Conservation (phyloP, 768 basidiomycete species). For the Tylopilus plumbeoviolaceoides region DNA sequence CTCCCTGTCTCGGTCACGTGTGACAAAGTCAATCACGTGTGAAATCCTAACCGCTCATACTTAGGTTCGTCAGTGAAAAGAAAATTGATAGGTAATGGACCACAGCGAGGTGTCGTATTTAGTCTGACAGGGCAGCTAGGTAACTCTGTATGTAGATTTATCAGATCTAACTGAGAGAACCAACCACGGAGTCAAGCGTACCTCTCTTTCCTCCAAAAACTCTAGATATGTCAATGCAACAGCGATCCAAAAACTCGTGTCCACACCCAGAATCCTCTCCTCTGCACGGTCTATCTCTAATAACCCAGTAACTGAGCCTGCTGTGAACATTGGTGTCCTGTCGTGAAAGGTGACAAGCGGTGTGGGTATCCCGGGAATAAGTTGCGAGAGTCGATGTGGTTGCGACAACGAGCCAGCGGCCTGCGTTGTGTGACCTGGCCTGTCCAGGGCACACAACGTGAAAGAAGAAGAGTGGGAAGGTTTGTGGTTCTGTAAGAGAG, state of each 20-base stretch:
- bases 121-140: slow-evolving; percentile 50
- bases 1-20: slow-evolving; percentile 22
- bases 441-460: slow-evolving; percentile 37
- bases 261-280: slow-evolving; percentile 59
- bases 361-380: slow-evolving; percentile 30
- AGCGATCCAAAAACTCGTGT: slow-evolving; percentile 75
- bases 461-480: slow-evolving; percentile 64
- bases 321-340: slow-evolving; percentile 61
- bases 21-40: slow-evolving; percentile 25
- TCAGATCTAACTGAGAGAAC: slow-evolving; percentile 3
- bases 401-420: slow-evolving; percentile 20
- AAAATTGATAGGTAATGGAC: slow-evolving; percentile 5
- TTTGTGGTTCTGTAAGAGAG: slow-evolving; percentile 43
- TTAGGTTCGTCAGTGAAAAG: not conserved
- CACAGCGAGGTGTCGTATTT: slow-evolving; percentile 5
- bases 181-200: slow-evolving; percentile 31
- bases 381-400: slow-evolving; percentile 16
- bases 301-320: slow-evolving; percentile 54
- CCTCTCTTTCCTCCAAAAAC: slow-evolving; percentile 75
- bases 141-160: slow-evolving; percentile 43
- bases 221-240: slow-evolving; percentile 72
- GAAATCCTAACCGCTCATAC: slow-evolving; percentile 6
- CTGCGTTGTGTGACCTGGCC: slow-evolving; percentile 15
- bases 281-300: slow-evolving; percentile 60
- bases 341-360: slow-evolving; percentile 69